Percentiles rank a stretch among this genome's conserved stretches.
Conservation (phyloP, 371 early-diverging fungal genomes). For the Encephalitozoon cuniculi region DNA sequence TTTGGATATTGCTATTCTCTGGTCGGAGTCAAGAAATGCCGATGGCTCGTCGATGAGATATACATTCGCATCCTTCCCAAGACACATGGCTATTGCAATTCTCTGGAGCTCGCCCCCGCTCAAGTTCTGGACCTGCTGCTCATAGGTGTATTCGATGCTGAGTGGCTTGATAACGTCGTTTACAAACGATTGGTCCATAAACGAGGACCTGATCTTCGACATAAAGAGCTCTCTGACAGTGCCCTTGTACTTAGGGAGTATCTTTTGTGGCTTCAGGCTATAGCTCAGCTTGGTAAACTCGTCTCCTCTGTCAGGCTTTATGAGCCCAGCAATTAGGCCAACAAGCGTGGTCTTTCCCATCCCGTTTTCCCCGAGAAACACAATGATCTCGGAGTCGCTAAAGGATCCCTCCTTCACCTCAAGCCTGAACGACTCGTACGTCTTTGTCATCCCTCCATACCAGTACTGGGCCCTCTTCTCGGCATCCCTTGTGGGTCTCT, state of each 20-base stretch:
- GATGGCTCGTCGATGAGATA: conserved; percentile 98
- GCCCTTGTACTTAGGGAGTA: conserved; percentile 78
- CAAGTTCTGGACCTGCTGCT: conserved; percentile 75
- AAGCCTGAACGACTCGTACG: conserved; percentile 70
- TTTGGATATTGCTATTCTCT: conserved; percentile 95
- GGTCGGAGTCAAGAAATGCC: conserved; percentile 98
- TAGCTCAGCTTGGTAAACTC: conserved; percentile 69
- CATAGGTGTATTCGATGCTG: conserved; percentile 79
- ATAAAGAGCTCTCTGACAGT: conserved; percentile 88
- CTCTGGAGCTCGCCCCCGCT: conserved; percentile 99
- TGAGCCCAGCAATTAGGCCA: conserved; percentile 77
- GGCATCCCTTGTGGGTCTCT: conserved; percentile 66
- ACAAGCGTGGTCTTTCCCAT: conserved; percentile 98
- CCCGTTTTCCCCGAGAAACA: conserved; percentile 98
- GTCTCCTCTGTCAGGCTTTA: conserved; percentile 68
- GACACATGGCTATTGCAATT: conserved; percentile 85
- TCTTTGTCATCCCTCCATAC: conserved; percentile 31
- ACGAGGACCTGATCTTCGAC: conserved; percentile 77
- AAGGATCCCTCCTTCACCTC: conserved; percentile 74
- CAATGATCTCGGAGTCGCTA: conserved; percentile 91
- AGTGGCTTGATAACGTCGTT: conserved; percentile 93
- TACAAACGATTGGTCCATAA: conserved; percentile 87
- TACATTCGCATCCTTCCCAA: conserved; percentile 89
- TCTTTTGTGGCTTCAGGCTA: conserved; percentile 96
- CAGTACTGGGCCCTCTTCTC: conserved; percentile 61